phyloP scores from a whole-genome alignment of 768 basidiomycete genomes.

The Pholiota conissans region DNA sequence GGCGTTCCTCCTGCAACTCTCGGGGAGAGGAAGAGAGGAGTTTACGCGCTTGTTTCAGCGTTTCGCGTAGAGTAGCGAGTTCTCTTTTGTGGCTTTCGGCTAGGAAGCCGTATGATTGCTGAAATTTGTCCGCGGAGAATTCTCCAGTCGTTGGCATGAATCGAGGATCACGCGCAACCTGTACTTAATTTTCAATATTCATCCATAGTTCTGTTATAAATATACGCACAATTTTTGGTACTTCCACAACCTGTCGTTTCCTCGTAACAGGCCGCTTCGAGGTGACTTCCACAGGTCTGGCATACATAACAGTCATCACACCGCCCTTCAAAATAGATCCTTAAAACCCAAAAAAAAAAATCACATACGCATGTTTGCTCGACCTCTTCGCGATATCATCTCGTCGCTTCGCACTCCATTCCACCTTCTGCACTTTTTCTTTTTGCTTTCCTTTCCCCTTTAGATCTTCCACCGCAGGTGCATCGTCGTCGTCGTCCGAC shows the following conservation, averaged over 20 bases:
- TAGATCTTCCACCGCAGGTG: conserved; percentile 11
- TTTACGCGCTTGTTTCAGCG: conserved; percentile 69
- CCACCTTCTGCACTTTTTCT: conserved; percentile 36
- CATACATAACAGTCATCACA: too few species aligned
- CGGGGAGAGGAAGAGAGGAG: conserved; percentile 58
- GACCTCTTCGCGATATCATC: conserved; percentile 57
- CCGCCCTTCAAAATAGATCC: too few species aligned
- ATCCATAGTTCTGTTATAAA: background rate
- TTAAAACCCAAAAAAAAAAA: background rate
- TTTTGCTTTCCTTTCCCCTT: conserved; percentile 35
- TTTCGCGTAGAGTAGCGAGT: conserved; percentile 60
- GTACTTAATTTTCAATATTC: conserved; percentile 2
- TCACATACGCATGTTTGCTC: conserved; percentile 85
- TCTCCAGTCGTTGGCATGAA: conserved; percentile 76
- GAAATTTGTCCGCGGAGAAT: conserved; percentile 65
- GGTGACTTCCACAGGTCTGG: conserved; percentile 77
- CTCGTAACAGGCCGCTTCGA: conserved; percentile 86
- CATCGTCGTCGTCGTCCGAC: conserved; percentile 6
- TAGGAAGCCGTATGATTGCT: conserved; percentile 74
- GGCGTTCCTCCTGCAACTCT: conserved; percentile 57
- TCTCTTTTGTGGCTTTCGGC: conserved; percentile 64
- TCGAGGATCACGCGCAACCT: conserved; percentile 87
- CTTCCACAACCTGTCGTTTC: conserved; percentile 66
- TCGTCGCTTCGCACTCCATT: conserved; percentile 42
- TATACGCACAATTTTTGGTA: conserved; percentile 56